These are phyloP conservation scores for Eimeria sp. DNA, from an alignment of 169 alveolate genomes.

Conservation along the genomic window DNA sequence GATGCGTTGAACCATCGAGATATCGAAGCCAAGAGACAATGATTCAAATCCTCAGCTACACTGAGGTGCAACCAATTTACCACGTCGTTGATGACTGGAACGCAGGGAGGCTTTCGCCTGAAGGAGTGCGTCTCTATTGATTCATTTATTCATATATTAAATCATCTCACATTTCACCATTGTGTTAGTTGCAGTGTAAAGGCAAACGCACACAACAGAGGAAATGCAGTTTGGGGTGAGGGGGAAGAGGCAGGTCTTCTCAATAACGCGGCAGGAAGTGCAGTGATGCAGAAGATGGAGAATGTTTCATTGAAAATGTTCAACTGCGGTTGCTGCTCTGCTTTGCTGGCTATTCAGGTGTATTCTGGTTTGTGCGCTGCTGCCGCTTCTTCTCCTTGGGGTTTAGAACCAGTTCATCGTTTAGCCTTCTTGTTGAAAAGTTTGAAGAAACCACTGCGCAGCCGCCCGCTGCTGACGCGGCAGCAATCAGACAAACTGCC, in stretches of 20 bases:
- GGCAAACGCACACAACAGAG: no score
- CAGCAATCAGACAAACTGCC: constrained; percentile 63
- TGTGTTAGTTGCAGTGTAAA: no score
- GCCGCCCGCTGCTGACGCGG: constrained; percentile 23
- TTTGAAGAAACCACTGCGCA: background rate
- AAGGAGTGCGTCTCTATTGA: background rate
- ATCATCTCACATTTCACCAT: background rate
- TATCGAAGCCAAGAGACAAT: constrained; percentile 70
- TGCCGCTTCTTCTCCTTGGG: background rate
- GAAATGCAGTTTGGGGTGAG: no score
- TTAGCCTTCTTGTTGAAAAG: background rate
- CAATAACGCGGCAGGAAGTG: no score
- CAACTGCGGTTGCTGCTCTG: background rate
- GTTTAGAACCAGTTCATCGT: constrained; percentile 9
- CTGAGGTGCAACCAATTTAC: constrained; percentile 41
- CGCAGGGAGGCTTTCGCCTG: constrained; percentile 49
- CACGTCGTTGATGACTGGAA: constrained; percentile 68
- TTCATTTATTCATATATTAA: background rate
- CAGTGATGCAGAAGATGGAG: no score
- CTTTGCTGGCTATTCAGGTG: background rate
- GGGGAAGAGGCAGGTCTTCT: no score
- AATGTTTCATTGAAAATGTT: no score
- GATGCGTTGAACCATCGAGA: constrained; percentile 14
- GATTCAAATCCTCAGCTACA: constrained; percentile 64
- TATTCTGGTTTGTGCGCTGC: background rate